Evolutionary conservation across 1,139 yeast species (phyloP).

Genomic region (Debaryomyces sp.): DNA sequence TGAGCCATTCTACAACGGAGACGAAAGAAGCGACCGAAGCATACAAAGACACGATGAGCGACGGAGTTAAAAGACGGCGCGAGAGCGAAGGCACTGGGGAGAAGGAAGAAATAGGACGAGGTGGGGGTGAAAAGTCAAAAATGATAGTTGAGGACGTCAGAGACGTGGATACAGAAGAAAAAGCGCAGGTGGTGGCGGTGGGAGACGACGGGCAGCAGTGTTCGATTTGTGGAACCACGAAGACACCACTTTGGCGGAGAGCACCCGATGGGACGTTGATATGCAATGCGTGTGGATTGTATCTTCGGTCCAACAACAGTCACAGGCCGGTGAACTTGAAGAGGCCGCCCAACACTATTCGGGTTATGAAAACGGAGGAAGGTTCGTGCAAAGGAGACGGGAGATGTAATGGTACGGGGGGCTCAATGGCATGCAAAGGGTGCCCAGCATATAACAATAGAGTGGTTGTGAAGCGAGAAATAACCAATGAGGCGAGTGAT

Average conservation of each 20-base stretch:
- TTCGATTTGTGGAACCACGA: conserved; percentile 68
- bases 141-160: neutral
- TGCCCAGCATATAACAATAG: conserved; percentile 84
- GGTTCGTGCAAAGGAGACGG: conserved; percentile 87
- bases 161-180: neutral
- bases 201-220: conserved; percentile 49
- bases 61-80: neutral
- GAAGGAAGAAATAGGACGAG: neutral
- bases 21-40: neutral
- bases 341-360: conserved; percentile 63
- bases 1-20: neutral
- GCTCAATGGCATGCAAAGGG: conserved; percentile 75
- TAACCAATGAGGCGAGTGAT: neutral
- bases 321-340: conserved; percentile 65
- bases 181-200: neutral
- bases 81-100: neutral
- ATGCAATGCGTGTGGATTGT: conserved; percentile 75
- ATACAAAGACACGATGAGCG: neutral
- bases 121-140: neutral
- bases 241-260: conserved; percentile 71
- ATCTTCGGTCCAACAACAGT: conserved; percentile 54
- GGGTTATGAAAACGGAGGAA: conserved; percentile 39
- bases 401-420: conserved; percentile 86
- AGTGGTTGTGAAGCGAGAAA: conserved; percentile 38
- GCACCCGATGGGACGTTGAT: conserved; percentile 68